Percentiles rank a stretch among this genome's conserved stretches.
These are phyloP conservation scores for Cadophora sp. DNA, from an alignment of 2,329 filamentous ascomycete species.

Conservation along the genomic window DNA sequence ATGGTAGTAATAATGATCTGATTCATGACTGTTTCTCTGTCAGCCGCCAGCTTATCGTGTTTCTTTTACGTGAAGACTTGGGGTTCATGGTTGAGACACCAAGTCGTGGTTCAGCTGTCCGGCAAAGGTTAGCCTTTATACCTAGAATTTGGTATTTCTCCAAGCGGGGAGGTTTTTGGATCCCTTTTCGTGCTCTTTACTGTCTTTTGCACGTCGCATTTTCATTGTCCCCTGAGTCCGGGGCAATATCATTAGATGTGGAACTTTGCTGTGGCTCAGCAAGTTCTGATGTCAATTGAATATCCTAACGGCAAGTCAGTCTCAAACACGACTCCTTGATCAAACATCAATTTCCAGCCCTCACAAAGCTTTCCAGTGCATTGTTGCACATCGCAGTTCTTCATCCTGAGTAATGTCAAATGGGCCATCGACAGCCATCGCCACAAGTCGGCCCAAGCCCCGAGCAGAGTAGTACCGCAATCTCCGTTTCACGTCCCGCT, in stretches of 20 bases:
- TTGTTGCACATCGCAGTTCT: constrained; percentile 2
- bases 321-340: not conserved
- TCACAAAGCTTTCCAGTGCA: too few species aligned
- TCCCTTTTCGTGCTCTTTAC: too few species aligned
- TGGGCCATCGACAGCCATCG: not conserved
- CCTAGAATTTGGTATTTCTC: not conserved
- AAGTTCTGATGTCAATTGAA: constrained; percentile 5
- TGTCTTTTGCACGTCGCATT: constrained; percentile 11
- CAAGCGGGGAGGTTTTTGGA: not conserved
- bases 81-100: not conserved
- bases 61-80: not conserved
- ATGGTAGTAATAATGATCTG: constrained; percentile 12
- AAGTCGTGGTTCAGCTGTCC: not conserved
- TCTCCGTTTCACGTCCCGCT: not conserved
- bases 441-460: constrained; percentile 4
- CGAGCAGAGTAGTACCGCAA: not conserved
- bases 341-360: not conserved
- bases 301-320: not conserved
- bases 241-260: not conserved
- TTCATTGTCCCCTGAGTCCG: not conserved
- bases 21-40: not conserved
- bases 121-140: not conserved
- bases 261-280: not conserved
- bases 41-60: not conserved
- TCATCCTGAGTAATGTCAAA: constrained; percentile 7